These are phyloP conservation scores for Chondrostereum purpureum DNA, from an alignment of 1,284 basidiomycete genomes.

Conservation along the genomic window DNA sequence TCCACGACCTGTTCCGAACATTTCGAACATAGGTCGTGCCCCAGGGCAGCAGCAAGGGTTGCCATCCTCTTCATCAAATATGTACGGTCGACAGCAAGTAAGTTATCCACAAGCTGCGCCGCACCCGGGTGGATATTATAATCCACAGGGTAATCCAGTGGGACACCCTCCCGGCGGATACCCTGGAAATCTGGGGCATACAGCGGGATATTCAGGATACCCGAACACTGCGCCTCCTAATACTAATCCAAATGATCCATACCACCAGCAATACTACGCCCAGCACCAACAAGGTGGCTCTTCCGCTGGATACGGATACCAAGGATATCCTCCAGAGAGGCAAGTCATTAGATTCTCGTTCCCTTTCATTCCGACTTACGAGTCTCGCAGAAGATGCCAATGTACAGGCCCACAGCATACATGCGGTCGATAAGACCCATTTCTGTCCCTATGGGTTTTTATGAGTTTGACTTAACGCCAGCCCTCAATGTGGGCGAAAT, in stretches of 20 bases:
- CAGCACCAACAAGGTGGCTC: not conserved
- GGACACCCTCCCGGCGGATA: too few species aligned
- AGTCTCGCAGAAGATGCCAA: too few species aligned
- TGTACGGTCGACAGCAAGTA: not conserved
- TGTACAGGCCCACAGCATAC: too few species aligned
- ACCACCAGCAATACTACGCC: conserved; percentile 1
- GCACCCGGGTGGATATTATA: not conserved
- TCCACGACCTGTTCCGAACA: not conserved
- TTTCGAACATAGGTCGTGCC: not conserved
- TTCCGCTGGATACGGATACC: not conserved
- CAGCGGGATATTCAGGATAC: not conserved
- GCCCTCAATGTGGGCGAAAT: too few species aligned
- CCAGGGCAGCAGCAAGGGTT: not conserved
- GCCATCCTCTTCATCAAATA: too few species aligned
- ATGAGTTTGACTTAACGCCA: too few species aligned
- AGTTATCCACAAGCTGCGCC: not conserved
- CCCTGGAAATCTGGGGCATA: not conserved
- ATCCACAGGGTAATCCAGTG: not conserved
- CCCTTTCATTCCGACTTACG: too few species aligned
- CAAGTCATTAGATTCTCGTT: too few species aligned
- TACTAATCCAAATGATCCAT: not conserved
- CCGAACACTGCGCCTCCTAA: not conserved
- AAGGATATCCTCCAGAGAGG: too few species aligned
- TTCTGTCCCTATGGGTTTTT: too few species aligned
- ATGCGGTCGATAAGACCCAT: too few species aligned